Evolutionary conservation across 2,329 filamentous ascomycete species (phyloP).

Genomic region (Penicillium oxalicum): DNA sequence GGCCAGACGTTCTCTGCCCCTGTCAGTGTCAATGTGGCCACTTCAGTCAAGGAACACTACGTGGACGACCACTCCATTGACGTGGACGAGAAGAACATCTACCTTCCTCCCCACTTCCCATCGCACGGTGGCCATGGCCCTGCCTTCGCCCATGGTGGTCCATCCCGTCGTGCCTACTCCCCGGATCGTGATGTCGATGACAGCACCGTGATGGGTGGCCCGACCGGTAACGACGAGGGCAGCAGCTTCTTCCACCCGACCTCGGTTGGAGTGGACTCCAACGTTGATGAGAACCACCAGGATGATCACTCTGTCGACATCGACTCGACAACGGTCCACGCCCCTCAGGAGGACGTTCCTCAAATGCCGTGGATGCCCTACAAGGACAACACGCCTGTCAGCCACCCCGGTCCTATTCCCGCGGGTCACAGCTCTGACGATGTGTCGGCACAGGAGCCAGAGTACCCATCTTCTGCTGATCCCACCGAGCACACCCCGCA

Average conservation of each 20-base stretch:
- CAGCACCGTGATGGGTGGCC: conserved; percentile 11
- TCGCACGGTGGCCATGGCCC: conserved; percentile 5
- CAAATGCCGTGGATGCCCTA: conserved; percentile 9
- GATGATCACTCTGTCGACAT: conserved; percentile 22
- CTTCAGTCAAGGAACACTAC: conserved; percentile 11
- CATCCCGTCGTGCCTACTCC: conserved; percentile 11
- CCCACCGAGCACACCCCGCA: neutral
- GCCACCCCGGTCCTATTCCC: neutral
- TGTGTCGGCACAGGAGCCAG: neutral
- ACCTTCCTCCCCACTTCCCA: neutral
- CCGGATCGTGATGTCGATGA: conserved; percentile 4
- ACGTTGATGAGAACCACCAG: conserved; percentile 14
- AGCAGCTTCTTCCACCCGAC: conserved; percentile 8
- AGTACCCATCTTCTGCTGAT: conserved; percentile 1
- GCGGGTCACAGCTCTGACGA: no score
- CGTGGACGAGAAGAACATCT: conserved; percentile 12
- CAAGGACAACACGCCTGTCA: conserved; percentile 2
- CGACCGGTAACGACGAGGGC: conserved; percentile 16
- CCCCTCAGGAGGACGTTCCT: conserved; percentile 3
- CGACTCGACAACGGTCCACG: conserved; percentile 14
- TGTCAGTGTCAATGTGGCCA: conserved; percentile 9
- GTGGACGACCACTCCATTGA: conserved; percentile 17
- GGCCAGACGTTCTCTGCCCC: conserved; percentile 18
- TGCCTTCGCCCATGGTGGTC: conserved; percentile 1
- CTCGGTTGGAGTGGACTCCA: conserved; percentile 5